Evolutionary conservation across 768 basidiomycete species (phyloP).

Genomic region (Tulasnella calospora): DNA sequence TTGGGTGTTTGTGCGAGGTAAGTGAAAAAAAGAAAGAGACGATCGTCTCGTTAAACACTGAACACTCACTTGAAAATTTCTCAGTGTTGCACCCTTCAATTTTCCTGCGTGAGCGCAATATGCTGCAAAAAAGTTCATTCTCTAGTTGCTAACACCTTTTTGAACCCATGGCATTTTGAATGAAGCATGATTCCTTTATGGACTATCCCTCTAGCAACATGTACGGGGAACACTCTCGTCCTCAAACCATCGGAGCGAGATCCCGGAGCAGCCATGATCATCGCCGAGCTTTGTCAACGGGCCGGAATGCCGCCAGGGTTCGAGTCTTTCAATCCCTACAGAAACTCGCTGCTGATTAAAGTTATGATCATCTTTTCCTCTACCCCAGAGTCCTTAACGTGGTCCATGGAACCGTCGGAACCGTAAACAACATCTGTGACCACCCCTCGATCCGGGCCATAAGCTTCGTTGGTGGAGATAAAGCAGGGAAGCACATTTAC

Average conservation of each 20-base stretch:
- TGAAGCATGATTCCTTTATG: constrained; percentile 85
- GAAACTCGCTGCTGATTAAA: no score
- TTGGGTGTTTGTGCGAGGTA: constrained; percentile 41
- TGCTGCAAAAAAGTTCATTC: not conserved
- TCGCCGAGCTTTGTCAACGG: constrained; percentile 86
- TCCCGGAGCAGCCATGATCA: constrained; percentile 96
- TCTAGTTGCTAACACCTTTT: not conserved
- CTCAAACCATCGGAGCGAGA: constrained; percentile 96
- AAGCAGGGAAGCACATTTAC: constrained; percentile 90
- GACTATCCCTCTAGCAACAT: constrained; percentile 79
- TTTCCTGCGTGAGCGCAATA: constrained; percentile 73
- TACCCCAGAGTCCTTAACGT: constrained; percentile 70
- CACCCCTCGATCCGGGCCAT: constrained; percentile 88
- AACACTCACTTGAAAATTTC: constrained; percentile 31
- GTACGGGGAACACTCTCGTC: constrained; percentile 89
- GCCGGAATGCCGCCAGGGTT: constrained; percentile 45
- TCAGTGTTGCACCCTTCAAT: constrained; percentile 67
- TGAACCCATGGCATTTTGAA: not conserved
- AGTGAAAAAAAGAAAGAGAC: not conserved
- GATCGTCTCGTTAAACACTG: no score
- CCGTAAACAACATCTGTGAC: constrained; percentile 93
- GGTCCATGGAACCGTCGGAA: constrained; percentile 83
- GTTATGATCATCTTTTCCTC: constrained; percentile 22
- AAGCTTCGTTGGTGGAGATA: constrained; percentile 92
- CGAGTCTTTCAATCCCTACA: no score